A percentile compares a stretch with the other conserved stretches of the same genome.
Evolutionary conservation across 805 yeast genomes (phyloP).

Genomic region (Sungouiozyma intestinalis): DNA sequence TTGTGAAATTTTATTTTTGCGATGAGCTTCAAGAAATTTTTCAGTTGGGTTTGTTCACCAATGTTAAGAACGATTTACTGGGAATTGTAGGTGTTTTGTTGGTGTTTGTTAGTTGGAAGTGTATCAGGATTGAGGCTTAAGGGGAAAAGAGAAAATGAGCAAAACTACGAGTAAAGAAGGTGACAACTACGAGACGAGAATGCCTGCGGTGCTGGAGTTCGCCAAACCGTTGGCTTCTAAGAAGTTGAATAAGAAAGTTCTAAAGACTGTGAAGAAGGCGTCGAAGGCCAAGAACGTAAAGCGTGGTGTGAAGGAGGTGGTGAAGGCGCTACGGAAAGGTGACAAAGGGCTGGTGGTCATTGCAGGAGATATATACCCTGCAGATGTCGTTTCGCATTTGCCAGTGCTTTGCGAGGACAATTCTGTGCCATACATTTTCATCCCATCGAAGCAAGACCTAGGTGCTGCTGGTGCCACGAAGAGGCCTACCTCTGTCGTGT

Average conservation of each 20-base stretch:
- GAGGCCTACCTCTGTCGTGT: conserved; percentile 96
- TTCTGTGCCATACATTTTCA: conserved; percentile 81
- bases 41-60: no score
- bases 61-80: no score
- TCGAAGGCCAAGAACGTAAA: conserved; percentile 97
- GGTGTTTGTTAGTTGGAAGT: no score
- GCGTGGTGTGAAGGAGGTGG: conserved; percentile 98
- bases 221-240: conserved; percentile 94
- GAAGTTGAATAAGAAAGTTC: conserved; percentile 87
- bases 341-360: conserved; percentile 93
- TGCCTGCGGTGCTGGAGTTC: conserved; percentile 84
- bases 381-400: conserved; percentile 92
- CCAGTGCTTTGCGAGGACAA: conserved; percentile 96
- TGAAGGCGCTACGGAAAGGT: conserved; percentile 94
- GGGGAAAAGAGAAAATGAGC: background rate
- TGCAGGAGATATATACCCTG: conserved; percentile 97
- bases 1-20: background rate
- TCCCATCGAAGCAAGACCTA: conserved; percentile 95
- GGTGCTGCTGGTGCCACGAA: conserved; percentile 99
- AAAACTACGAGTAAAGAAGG: conserved; percentile 26
- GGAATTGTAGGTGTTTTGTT: background rate
- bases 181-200: conserved; percentile 85
- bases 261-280: conserved; percentile 94
- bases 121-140: no score
- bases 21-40: background rate